Evolutionary conservation across 2,329 filamentous ascomycete genomes (phyloP).

Genomic region (Ophiocordyceps unilateralis): DNA sequence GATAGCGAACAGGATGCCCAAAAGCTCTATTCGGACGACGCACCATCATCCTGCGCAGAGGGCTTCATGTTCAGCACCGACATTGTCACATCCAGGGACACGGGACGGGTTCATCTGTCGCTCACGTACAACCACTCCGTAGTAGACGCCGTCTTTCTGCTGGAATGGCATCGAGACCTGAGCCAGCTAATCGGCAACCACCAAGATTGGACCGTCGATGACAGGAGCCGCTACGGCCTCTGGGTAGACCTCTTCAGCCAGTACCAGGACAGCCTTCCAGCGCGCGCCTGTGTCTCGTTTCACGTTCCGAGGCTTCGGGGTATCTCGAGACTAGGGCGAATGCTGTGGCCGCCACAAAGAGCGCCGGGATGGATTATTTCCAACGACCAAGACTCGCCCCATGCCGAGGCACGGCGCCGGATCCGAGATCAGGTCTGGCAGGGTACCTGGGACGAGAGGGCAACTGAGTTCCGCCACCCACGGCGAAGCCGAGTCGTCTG

Average conservation of each 20-base stretch:
- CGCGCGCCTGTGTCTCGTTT: conserved; percentile 11
- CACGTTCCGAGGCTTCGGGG: conserved; percentile 16
- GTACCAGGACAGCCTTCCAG: conserved; percentile 12
- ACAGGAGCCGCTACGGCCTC: conserved; percentile 11
- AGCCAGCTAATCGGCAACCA: conserved; percentile 11
- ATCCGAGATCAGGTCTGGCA: conserved; percentile 12
- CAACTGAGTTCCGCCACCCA: conserved; percentile 12
- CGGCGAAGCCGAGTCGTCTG: conserved; percentile 12
- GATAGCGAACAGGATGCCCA: conserved; percentile 8
- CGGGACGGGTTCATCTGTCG: conserved; percentile 7
- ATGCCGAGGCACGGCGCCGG: conserved; percentile 6
- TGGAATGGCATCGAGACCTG: conserved; percentile 16
- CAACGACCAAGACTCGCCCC: conserved; percentile 9
- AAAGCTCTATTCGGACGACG: conserved; percentile 6
- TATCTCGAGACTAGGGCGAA: conserved; percentile 14
- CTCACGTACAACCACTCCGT: conserved; percentile 18
- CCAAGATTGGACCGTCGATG: conserved; percentile 4
- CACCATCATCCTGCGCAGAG: conserved; percentile 3
- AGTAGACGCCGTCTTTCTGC: conserved; percentile 16
- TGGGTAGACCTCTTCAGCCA: conserved; percentile 15
- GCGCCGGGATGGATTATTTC: conserved; percentile 18
- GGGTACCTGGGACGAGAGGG: conserved; percentile 10
- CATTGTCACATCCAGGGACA: conserved; percentile 8
- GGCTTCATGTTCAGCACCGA: conserved; percentile 14
- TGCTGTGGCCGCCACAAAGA: conserved; percentile 15